Base-by-base conservation (phyloP, 2,329 filamentous ascomycete genomes). In the Myriosclerotinia scirpicola region DNA sequence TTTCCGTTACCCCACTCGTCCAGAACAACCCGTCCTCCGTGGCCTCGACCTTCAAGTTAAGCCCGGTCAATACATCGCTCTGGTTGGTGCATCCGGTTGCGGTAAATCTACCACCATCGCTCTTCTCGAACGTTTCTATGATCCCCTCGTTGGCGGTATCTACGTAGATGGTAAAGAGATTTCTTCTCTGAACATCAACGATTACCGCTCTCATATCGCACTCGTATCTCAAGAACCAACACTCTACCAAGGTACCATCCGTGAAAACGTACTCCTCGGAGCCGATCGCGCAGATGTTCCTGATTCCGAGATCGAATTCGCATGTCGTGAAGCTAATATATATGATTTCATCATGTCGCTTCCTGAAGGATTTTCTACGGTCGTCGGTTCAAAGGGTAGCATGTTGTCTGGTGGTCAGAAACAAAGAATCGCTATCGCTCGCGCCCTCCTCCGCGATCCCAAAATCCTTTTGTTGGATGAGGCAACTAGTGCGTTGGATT, bases 151-250 rank as follows among this genome's bases (percentile, higher is more conserved):
- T 0, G 95, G 95, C 15, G 88, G 88, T 17, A 83, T 99, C 44
- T 91, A 87, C 67, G 83, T 98, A 22, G 94, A 98, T 74, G 92
- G 88, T 66, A 86, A 88, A 70, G 91, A 97, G 69, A 92, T 98
- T 73, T 89, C 87, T 68, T 83, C 83, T 14, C 82, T 97, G 59
- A 94, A 96, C 74, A 82, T 97, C 75, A 93, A 91, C 78, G 87
- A 93, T 65, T 97, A 97, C 80, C 89, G 95, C 63, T 88, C 85
- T 22, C 87, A 89, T 77, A 85, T 98, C 70, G 90, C 94, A 0
- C 88, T 99, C 12, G 94, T 99, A 17, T 93, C 90, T 44, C 95
- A 98, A 76, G 95, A 98, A 77, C 94, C 95, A 0, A 97, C 94
- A 0, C 81, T 99, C 0, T 99, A 97, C 79, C 93, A 96, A 77